Conservation (phyloP, 176 grass and related monocot species). For the Poa annua region DNA sequence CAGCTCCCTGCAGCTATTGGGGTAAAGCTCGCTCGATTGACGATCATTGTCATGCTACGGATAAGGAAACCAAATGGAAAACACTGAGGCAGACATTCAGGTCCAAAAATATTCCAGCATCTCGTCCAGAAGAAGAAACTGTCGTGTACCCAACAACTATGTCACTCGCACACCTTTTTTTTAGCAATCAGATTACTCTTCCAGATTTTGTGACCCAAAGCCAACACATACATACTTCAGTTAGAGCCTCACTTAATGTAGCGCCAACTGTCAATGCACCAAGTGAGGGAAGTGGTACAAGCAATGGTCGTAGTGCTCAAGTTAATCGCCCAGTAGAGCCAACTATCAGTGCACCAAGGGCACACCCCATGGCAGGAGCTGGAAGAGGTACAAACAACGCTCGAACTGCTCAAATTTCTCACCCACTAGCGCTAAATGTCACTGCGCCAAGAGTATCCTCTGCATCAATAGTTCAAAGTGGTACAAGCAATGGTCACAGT, state of each 20-base stretch:
- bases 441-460: neutral
- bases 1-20: slow-evolving; percentile 91
- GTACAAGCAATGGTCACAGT: neutral
- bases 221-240: neutral
- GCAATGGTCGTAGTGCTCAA: neutral
- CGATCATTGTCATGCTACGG: slow-evolving; percentile 84
- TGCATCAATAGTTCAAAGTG: neutral
- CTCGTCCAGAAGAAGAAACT: slow-evolving; percentile 46
- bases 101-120: slow-evolving; percentile 30
- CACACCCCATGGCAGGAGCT: neutral
- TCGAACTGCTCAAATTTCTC: neutral
- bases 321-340: neutral
- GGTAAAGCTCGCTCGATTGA: slow-evolving; percentile 36
- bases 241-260: neutral
- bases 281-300: slow-evolving; percentile 4
- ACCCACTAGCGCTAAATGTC: neutral
- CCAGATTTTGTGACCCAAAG: neutral
- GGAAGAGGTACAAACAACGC: neutral
- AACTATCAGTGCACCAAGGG: neutral
- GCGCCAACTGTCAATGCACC: neutral
- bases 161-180: neutral
- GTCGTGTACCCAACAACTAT: neutral
- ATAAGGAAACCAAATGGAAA: slow-evolving; percentile 73
- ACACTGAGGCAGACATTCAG: slow-evolving; percentile 58
- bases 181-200: neutral